phyloP scores from a whole-genome alignment of 306 rosid species.

The Prunus fruticosa region DNA sequence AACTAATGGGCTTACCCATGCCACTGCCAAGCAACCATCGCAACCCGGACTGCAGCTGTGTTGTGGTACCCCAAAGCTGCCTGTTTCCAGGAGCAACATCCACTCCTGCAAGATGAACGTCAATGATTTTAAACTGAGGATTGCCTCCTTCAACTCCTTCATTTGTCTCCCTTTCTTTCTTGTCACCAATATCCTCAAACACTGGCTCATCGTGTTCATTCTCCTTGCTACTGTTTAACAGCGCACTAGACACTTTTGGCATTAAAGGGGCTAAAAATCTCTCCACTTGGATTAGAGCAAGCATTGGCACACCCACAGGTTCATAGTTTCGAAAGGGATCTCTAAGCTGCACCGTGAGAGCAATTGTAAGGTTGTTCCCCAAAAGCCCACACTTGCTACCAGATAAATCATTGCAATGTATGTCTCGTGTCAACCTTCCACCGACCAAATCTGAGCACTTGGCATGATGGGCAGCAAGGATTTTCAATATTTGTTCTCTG shows the following conservation, averaged over 20 bases:
- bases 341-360: slow-evolving; percentile 60
- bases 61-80: slow-evolving; percentile 54
- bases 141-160: slow-evolving; percentile 10
- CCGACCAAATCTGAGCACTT: slow-evolving; percentile 37
- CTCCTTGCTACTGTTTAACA: slow-evolving; percentile 9
- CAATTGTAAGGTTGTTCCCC: slow-evolving; percentile 54
- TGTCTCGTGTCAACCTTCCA: slow-evolving; percentile 31
- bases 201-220: slow-evolving; percentile 10
- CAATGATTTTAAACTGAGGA: slow-evolving; percentile 29
- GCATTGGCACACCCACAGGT: slow-evolving; percentile 68
- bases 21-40: slow-evolving; percentile 73
- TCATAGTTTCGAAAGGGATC: slow-evolving; percentile 61
- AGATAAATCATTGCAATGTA: slow-evolving; percentile 15
- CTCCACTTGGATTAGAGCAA: slow-evolving; percentile 57
- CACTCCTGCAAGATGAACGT: slow-evolving; percentile 61
- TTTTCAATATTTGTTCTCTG: slow-evolving; percentile 32
- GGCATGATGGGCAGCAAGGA: slow-evolving; percentile 54
- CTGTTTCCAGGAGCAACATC: slow-evolving; percentile 27
- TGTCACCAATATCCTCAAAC: slow-evolving; percentile 8
- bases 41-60: slow-evolving; percentile 54
- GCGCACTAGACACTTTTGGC: slow-evolving; percentile 8
- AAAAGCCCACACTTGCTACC: slow-evolving; percentile 38
- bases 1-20: slow-evolving; percentile 39
- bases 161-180: slow-evolving; percentile 12
- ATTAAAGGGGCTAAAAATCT: slow-evolving; percentile 29